Percentiles rank a stretch among this genome's conserved stretches.
Conservation (phyloP, 768 basidiomycete species). For the Clitopilus passeckerianus region DNA sequence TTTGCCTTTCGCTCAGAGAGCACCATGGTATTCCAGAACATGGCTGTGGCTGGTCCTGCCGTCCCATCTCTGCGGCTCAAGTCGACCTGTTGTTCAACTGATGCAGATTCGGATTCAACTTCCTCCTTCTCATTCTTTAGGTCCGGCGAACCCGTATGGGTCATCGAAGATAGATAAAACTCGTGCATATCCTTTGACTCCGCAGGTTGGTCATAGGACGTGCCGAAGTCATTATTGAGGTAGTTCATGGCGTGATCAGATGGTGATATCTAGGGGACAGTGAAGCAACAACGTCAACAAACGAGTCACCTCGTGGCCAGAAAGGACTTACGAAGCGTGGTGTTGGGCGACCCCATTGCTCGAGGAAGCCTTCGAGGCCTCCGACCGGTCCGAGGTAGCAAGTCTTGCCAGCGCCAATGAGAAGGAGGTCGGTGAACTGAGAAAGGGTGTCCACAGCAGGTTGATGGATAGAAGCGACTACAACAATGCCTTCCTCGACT, state of each 20-base stretch:
- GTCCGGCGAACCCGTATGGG: too few relatives aligned
- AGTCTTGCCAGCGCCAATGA: conserved; percentile 49
- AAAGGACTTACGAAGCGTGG: conserved; percentile 21
- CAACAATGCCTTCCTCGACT: conserved; percentile 42
- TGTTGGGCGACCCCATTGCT: conserved; percentile 33
- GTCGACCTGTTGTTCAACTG: background rate
- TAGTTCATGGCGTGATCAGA: conserved; percentile 59
- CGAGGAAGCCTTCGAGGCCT: conserved; percentile 33
- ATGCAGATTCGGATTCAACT: background rate
- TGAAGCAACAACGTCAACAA: conserved; percentile 14
- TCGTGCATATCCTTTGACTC: conserved; percentile 23
- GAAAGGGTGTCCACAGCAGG: conserved; percentile 56
- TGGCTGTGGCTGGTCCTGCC: background rate
- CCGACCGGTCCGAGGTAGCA: conserved; percentile 39
- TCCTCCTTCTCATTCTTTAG: background rate
- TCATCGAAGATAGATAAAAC: conserved; percentile 23
- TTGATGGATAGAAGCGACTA: conserved; percentile 67
- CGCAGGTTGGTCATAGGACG: conserved; percentile 10
- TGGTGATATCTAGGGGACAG: conserved; percentile 36
- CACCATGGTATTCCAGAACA: conserved; percentile 10
- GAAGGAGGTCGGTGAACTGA: conserved; percentile 54
- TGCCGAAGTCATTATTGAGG: conserved; percentile 42
- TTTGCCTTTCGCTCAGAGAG: conserved; percentile 39
- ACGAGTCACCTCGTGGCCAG: background rate
- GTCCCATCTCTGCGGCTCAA: conserved; percentile 6